Evolutionary conservation across 805 yeast genomes (phyloP).

Genomic region (Zygotorulaspora florentina): DNA sequence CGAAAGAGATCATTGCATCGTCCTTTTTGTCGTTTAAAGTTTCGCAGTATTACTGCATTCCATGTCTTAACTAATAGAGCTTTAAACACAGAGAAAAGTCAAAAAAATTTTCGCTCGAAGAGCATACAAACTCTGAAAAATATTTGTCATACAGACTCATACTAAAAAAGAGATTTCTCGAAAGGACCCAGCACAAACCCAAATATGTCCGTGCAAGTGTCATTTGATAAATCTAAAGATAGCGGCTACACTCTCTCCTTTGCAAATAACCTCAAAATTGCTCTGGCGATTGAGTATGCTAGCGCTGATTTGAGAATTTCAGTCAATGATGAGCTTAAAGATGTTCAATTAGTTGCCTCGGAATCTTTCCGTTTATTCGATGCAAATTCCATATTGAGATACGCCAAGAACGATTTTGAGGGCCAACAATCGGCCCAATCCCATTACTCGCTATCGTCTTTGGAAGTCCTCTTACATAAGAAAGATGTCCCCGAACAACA

Average conservation of each 20-base stretch:
- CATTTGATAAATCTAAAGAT: constrained; percentile 30
- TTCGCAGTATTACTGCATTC: too few relatives aligned
- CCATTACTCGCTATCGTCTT: constrained; percentile 19
- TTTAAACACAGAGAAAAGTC: too few relatives aligned
- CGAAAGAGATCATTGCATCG: too few relatives aligned
- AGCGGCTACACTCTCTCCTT: constrained; percentile 18
- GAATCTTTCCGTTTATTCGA: constrained; percentile 47
- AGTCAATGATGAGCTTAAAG: constrained; percentile 21
- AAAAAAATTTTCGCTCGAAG: too few relatives aligned
- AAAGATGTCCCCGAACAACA: constrained; percentile 39
- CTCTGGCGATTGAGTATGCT: constrained; percentile 30
- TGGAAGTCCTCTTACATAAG: constrained; percentile 22
- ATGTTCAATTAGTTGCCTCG: constrained; percentile 27
- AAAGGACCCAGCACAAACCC: not conserved
- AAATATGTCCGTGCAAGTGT: constrained; percentile 23
- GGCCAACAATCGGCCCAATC: constrained; percentile 34
- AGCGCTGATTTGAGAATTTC: constrained; percentile 22
- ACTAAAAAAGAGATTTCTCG: not conserved
- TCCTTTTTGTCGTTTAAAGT: too few relatives aligned
- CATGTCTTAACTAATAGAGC: too few relatives aligned
- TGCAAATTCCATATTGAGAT: constrained; percentile 67
- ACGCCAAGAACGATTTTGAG: constrained; percentile 48
- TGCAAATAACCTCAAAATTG: constrained; percentile 34
- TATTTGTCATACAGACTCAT: too few relatives aligned
- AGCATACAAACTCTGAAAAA: too few relatives aligned